Evolutionary conservation across 306 rosid genomes (phyloP), one percentile per base, ranked within the genome.

Genomic region (Rubus parviflorus): DNA sequence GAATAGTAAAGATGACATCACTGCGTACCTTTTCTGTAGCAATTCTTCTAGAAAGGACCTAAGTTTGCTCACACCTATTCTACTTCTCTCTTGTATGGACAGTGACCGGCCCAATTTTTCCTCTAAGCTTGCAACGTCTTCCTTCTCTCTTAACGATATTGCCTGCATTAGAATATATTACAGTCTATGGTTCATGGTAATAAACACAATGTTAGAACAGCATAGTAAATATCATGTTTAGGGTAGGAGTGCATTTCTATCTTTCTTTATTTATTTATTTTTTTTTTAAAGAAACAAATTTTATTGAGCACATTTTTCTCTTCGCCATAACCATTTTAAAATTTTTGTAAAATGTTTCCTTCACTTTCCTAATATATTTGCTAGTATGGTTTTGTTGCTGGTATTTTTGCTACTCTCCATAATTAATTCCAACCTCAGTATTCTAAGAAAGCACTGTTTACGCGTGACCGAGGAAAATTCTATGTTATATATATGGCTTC

Each of bases 21-120:
- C 20, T 14, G 7, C 30, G 47, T 60, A 92, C 98, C 97, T 92
- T 80, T 95, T 89, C 83, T 89, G 93, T 11, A 95, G 92, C 82
- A 95, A 61, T 82, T 92, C 97, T 87, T 95, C 98, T 83, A 92
- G 75, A 82, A 92, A 95, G 14, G 70, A 69, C 83, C 92, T 88
- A 72, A 95, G 96, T 85, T 89, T 90, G 92, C 97, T 90, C 67
- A 95, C 93, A 73, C 98, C 97, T 83, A 92, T 95, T 80, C 97
- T 90, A 81, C 89, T 91, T 81, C 88, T 95, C 85, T 92, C 98
- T 85, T 85, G 81, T 77, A 87, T 84, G 20, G 96, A 86, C 87
- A 95, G 85, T 70, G 93, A 62, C 73, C 98, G 85, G 68, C 90
- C 90, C 88, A 95, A 80, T 71, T 89, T 92, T 81, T 90, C 96